These are phyloP conservation scores for Puccinellia tenuiflora DNA, from an alignment of 176 grass and related monocot species.

Conservation along the genomic window DNA sequence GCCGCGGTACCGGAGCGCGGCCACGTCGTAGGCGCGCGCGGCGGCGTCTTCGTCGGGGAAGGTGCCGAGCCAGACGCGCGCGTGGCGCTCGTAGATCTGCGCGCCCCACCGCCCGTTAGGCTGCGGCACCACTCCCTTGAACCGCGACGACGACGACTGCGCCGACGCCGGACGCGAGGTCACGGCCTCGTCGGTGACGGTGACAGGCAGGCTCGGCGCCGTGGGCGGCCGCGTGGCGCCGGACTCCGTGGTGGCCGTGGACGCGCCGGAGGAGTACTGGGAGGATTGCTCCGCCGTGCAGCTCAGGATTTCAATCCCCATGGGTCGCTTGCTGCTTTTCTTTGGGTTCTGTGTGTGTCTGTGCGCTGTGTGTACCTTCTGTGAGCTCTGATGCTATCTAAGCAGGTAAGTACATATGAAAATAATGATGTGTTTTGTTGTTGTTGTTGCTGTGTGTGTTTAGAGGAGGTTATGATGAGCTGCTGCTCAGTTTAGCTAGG, in stretches of 20 bases:
- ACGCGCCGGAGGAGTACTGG: constrained; percentile 17
- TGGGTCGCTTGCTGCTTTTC: not conserved
- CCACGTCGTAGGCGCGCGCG: constrained; percentile 81
- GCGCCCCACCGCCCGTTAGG: constrained; percentile 97
- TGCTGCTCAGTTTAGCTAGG: constrained; percentile 22
- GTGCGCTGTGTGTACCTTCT: no score
- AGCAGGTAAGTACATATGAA: not conserved
- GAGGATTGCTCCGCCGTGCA: constrained; percentile 2
- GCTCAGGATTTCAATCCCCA: constrained; percentile 36
- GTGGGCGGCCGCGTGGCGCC: not conserved
- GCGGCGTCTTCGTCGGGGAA: constrained; percentile 57
- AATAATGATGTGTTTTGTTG: constrained; percentile 6
- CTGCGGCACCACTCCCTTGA: constrained; percentile 97
- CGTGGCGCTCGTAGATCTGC: constrained; percentile 98
- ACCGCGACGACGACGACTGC: constrained; percentile 45
- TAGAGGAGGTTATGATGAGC: not conserved
- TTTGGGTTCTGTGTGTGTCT: not conserved
- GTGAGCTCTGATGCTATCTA: not conserved
- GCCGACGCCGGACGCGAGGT: constrained; percentile 21
- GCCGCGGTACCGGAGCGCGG: constrained; percentile 81
- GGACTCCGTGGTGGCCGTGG: constrained; percentile 48
- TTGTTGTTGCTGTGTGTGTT: not conserved
- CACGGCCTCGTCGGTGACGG: not conserved
- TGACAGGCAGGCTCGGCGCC: not conserved
- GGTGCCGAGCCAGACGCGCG: constrained; percentile 94